A percentile compares a stretch with the other conserved stretches of the same genome.
phyloP scores from a whole-genome alignment of 2,329 filamentous ascomycete genomes.

The Microcyclospora tardicrescens region DNA sequence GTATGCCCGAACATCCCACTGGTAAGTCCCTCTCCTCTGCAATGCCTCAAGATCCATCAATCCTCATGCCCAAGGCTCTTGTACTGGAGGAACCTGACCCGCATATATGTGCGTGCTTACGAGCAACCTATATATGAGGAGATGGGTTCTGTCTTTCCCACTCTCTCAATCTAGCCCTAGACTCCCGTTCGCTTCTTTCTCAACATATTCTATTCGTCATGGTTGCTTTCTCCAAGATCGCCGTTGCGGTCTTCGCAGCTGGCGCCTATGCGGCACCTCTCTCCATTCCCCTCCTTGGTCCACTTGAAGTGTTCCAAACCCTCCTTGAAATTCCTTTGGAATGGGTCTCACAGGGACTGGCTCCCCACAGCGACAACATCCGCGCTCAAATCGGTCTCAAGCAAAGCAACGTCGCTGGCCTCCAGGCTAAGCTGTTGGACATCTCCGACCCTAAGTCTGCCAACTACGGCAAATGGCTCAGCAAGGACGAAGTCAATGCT shows the following conservation, averaged over 20 bases:
- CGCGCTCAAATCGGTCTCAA: slow-evolving; percentile 5
- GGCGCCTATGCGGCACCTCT: neutral
- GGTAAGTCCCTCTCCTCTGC: no score
- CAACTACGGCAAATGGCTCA: slow-evolving; percentile 21
- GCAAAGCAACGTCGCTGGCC: slow-evolving; percentile 4
- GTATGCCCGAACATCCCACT: no score
- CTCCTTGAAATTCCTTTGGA: neutral
- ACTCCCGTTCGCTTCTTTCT: neutral
- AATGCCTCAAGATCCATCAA: no score
- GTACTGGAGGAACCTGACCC: no score
- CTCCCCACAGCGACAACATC: neutral
- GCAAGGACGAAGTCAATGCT: slow-evolving; percentile 23
- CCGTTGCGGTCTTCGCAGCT: neutral
- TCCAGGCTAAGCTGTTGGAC: slow-evolving; percentile 1
- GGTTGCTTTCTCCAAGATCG: neutral
- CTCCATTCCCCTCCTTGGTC: neutral
- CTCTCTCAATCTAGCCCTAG: no score
- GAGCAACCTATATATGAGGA: no score
- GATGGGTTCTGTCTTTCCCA: no score
- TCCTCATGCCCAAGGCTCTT: no score
- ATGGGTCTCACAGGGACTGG: neutral
- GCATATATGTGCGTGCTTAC: no score
- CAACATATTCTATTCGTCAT: neutral
- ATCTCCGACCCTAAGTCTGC: slow-evolving; percentile 16
- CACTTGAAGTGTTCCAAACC: neutral